phyloP scores from a whole-genome alignment of 129 eudicot species.

The Apium graveolens region DNA sequence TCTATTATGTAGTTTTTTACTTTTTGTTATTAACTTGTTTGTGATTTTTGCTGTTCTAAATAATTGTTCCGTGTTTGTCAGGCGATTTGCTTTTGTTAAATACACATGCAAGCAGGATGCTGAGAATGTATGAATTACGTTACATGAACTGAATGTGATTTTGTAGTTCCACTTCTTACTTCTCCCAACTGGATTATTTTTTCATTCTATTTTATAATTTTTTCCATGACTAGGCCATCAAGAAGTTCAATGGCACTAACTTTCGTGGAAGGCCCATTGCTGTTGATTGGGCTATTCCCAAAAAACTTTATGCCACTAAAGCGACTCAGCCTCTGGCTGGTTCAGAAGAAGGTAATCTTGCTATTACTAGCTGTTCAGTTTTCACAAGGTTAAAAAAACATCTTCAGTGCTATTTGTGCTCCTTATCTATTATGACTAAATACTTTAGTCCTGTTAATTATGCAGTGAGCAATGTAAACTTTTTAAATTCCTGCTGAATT shows the following conservation, averaged over 20 bases:
- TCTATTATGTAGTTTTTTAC: slow-evolving; percentile 4
- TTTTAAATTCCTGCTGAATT: background rate
- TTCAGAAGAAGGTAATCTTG: slow-evolving; percentile 46
- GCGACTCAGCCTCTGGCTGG: slow-evolving; percentile 26
- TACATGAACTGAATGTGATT: slow-evolving; percentile 1
- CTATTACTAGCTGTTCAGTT: background rate
- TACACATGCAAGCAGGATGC: slow-evolving; percentile 94
- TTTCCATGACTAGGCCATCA: slow-evolving; percentile 53
- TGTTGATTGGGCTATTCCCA: slow-evolving; percentile 97
- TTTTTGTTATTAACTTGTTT: background rate
- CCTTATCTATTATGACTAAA: background rate
- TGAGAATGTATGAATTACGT: slow-evolving; percentile 53
- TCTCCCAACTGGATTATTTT: background rate
- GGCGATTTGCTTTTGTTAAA: slow-evolving; percentile 90
- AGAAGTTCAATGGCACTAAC: slow-evolving; percentile 69
- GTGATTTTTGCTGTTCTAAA: background rate
- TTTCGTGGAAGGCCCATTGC: slow-evolving; percentile 79
- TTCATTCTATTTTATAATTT: background rate
- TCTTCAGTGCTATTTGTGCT: background rate
- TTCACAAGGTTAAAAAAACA: background rate
- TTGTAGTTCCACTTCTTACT: background rate
- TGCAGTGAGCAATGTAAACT: background rate
- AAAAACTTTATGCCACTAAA: slow-evolving; percentile 57
- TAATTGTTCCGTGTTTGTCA: slow-evolving; percentile 15
- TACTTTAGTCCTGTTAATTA: background rate